Evolutionary conservation across 352 stramenopile genomes (phyloP), one percentile per base, ranked within the genome.

Genomic region (Phytophthora pini): DNA sequence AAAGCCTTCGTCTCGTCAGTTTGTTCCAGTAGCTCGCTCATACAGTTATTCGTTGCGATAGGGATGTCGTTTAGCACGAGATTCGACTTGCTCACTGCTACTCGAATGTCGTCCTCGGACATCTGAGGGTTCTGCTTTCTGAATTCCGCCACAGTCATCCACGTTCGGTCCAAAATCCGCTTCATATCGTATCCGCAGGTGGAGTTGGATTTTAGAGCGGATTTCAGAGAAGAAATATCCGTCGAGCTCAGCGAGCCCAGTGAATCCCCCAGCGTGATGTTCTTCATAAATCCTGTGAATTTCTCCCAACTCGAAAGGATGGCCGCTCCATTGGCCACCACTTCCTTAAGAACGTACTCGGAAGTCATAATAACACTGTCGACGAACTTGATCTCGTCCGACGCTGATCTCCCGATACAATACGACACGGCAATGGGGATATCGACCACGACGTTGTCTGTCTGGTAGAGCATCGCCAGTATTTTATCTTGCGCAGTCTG

Each of bases 11-110:
- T 15, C 22, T 67, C 49, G 20, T 76, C 44, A 7, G 58, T 69
- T 38, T 69, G 41, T 5, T 46, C 45, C 7, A 68, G 47, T 12
- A 78, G 59, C 17, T 79, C 72, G 24, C 54, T 46, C 43, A 83
- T 71, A 17, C 74, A 74, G 47, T 84, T 72, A 44, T 72, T 79
- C n/a, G 70, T 79, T 17, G 76, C 70, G 2, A 74, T 71, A 3
- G 80, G 80, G 32, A 88, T 77, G 2, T 88, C 79, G 15, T 80
- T 78, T 8, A 81, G 54, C 38, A 88, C 66, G 24, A 87, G 52
- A n/a, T 83, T 60, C 22, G 79, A 85, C 27, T 68, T 51, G 15
- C 72, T 76, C 61, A 70, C 68, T 38, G 58, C 53, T 40, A 70
- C 62, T 29, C 64, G 72, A 59, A 72, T 77, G 10, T 66, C 61